These are phyloP conservation scores for Lyophyllum shimeji DNA, from an alignment of 768 basidiomycete species.

Conservation along the genomic window DNA sequence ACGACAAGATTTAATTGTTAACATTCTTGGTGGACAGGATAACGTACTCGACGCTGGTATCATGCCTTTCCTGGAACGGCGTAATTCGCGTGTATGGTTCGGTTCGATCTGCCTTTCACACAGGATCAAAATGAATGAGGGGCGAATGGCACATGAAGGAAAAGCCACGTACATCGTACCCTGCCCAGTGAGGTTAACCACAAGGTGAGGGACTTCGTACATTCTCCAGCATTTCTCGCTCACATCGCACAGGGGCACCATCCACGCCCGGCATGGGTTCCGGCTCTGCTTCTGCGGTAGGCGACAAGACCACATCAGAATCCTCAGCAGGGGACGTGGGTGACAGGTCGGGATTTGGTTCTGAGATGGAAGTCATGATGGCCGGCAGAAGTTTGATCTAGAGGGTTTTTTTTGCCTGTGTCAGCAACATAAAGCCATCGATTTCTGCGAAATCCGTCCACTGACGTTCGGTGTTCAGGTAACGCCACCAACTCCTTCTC, in stretches of 20 bases:
- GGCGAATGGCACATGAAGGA: slow-evolving; percentile 18
- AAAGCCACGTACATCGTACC: slow-evolving; percentile 76
- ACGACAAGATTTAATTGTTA: slow-evolving; percentile 12
- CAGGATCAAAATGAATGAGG: slow-evolving; percentile 18
- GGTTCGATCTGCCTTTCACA: slow-evolving; percentile 71
- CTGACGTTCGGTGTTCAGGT: slow-evolving; percentile 12
- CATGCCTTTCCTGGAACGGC: slow-evolving; percentile 81
- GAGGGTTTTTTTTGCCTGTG: slow-evolving; percentile 6
- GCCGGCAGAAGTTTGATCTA: slow-evolving; percentile 23
- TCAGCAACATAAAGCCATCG: slow-evolving; percentile 3
- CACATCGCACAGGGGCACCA: slow-evolving; percentile 80
- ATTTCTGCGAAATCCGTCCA: slow-evolving; percentile 13
- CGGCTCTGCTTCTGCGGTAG: slow-evolving; percentile 47
- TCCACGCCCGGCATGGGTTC: slow-evolving; percentile 75
- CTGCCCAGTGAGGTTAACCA: slow-evolving; percentile 34
- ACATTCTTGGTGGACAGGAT: slow-evolving; percentile 1
- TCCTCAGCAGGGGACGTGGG: slow-evolving; percentile 58
- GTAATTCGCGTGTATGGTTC: slow-evolving; percentile 81
- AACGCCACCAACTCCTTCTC: slow-evolving; percentile 10
- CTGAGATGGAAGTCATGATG: slow-evolving; percentile 25
- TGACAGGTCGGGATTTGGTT: slow-evolving; percentile 39
- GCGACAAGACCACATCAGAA: slow-evolving; percentile 53
- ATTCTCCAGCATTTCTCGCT: slow-evolving; percentile 33
- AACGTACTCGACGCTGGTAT: slow-evolving; percentile 80
- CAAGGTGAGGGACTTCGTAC: slow-evolving; percentile 10